These are phyloP conservation scores for Rhodocollybia butyracea DNA, from an alignment of 768 basidiomycete species.

Conservation along the genomic window DNA sequence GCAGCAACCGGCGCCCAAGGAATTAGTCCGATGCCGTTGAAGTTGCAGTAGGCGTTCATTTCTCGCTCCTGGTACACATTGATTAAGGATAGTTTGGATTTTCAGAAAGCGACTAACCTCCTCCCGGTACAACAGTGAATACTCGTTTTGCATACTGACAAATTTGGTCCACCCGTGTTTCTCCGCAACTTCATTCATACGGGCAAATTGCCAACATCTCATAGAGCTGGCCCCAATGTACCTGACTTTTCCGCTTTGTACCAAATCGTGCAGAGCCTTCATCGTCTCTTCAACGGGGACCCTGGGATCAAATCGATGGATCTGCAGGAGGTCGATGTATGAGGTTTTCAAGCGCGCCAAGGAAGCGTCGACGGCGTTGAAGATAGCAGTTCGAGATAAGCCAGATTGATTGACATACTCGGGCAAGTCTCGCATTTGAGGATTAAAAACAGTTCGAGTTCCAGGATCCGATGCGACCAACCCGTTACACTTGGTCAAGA, in stretches of 20 bases:
- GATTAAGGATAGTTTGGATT: neutral
- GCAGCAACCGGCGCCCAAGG: constrained; percentile 39
- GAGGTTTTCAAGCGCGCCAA: constrained; percentile 18
- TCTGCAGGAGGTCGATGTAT: constrained; percentile 31
- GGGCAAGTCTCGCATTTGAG: constrained; percentile 4
- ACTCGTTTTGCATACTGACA: constrained; percentile 47
- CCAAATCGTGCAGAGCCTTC: constrained; percentile 39
- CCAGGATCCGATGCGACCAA: constrained; percentile 8
- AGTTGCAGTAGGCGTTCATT: constrained; percentile 27
- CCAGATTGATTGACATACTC: constrained; percentile 20
- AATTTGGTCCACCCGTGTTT: constrained; percentile 43
- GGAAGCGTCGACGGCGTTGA: constrained; percentile 11
- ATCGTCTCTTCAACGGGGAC: constrained; percentile 33
- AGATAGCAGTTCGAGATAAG: constrained; percentile 21
- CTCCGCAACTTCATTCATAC: constrained; percentile 34
- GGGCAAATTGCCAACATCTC: constrained; percentile 37
- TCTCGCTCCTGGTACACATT: constrained; percentile 35
- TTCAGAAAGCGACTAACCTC: constrained; percentile 21
- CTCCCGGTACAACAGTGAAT: constrained; percentile 45
- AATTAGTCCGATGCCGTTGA: constrained; percentile 32
- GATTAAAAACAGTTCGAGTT: neutral
- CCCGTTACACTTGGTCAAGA: constrained; percentile 20
- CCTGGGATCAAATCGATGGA: constrained; percentile 30
- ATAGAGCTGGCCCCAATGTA: constrained; percentile 29
- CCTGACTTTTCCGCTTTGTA: constrained; percentile 34